Conservation (phyloP, 2,329 filamentous ascomycete genomes). For the Xylariales sp. region DNA sequence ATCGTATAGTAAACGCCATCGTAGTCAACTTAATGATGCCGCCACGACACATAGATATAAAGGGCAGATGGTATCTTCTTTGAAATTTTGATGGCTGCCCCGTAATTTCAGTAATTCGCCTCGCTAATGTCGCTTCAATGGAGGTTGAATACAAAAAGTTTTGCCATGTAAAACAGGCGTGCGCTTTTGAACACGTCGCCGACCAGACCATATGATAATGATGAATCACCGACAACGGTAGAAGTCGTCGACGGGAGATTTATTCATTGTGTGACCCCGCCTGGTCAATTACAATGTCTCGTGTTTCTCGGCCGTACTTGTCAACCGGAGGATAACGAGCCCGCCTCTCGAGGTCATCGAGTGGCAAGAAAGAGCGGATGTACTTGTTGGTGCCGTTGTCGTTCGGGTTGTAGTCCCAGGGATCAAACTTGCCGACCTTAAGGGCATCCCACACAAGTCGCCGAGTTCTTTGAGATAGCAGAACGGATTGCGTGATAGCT, state of each 20-base stretch:
- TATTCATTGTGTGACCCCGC: conserved; percentile 59
- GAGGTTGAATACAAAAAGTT: conserved; percentile 19
- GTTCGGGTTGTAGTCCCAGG: conserved; percentile 86
- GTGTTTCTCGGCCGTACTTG: conserved; percentile 62
- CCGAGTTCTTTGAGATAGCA: conserved; percentile 81
- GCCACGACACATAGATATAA: conserved; percentile 6
- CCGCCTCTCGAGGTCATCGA: conserved; percentile 82
- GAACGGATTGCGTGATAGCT: conserved; percentile 77
- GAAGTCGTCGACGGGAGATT: background rate
- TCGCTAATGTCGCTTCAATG: conserved; percentile 34
- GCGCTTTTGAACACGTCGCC: background rate
- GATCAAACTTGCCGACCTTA: conserved; percentile 77
- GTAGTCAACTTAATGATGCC: background rate
- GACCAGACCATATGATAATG: background rate
- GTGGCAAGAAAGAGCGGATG: conserved; percentile 83
- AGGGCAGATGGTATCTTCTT: conserved; percentile 30
- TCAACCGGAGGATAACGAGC: conserved; percentile 78
- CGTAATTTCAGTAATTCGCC: conserved; percentile 25
- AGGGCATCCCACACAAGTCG: conserved; percentile 84
- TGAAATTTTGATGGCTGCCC: background rate
- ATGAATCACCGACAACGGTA: background rate
- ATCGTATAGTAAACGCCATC: conserved; percentile 3
- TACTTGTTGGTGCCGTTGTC: conserved; percentile 78
- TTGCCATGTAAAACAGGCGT: background rate
- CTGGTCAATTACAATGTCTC: conserved; percentile 55